phyloP scores from a whole-genome alignment of 805 yeast species.

The Tetrapisispora namnaoensis region DNA sequence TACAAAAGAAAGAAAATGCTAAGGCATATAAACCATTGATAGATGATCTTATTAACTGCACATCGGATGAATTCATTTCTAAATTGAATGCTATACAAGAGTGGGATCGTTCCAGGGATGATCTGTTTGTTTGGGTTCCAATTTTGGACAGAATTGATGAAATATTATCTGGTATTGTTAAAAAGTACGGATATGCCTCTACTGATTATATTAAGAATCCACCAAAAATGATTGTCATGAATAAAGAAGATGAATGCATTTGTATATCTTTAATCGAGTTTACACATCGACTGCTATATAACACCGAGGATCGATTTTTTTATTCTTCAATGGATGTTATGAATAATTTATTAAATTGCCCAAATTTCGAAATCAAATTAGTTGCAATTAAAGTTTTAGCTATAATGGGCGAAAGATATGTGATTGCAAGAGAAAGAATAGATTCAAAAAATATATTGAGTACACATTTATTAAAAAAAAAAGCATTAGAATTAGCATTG shows the following conservation, averaged over 20 bases:
- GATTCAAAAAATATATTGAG: constrained; percentile 19
- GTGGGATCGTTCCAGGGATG: constrained; percentile 61
- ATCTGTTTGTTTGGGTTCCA: constrained; percentile 66
- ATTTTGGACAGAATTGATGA: constrained; percentile 68
- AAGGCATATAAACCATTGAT: constrained; percentile 28
- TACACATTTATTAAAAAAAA: constrained; percentile 31
- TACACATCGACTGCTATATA: constrained; percentile 52
- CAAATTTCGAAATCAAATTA: constrained; percentile 49
- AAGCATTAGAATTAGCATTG: constrained; percentile 44
- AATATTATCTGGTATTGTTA: constrained; percentile 44
- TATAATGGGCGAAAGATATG: constrained; percentile 50
- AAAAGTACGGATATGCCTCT: constrained; percentile 35
- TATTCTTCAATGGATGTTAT: constrained; percentile 61
- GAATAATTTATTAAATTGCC: constrained; percentile 46
- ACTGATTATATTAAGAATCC: constrained; percentile 34
- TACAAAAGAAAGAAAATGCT: constrained; percentile 38
- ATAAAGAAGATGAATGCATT: constrained; percentile 36
- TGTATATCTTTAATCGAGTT: constrained; percentile 49
- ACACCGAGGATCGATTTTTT: constrained; percentile 56
- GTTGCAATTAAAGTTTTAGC: constrained; percentile 53
- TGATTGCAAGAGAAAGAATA: constrained; percentile 29
- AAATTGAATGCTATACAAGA: constrained; percentile 31
- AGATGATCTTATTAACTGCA: constrained; percentile 32
- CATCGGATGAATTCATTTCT: constrained; percentile 33
- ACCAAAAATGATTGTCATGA: constrained; percentile 39